Conservation (phyloP, 1,284 basidiomycete genomes). For the Thecaphora thlaspeos region DNA sequence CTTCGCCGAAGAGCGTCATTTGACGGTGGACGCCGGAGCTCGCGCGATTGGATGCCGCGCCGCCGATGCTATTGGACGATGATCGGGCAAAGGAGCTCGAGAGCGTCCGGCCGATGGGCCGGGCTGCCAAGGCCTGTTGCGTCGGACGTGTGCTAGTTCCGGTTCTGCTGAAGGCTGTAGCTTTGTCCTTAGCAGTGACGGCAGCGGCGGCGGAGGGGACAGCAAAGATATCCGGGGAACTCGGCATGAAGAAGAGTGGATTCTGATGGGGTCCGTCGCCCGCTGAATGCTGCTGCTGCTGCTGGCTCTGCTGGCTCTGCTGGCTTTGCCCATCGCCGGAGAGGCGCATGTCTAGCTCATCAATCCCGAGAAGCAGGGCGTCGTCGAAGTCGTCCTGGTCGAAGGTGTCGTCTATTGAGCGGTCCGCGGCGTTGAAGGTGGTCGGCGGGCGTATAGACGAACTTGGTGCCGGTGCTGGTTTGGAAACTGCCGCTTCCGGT, state of each 20-base stretch:
- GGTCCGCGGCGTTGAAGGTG: too few relatives aligned
- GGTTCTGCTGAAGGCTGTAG: too few relatives aligned
- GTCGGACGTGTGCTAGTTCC: not conserved
- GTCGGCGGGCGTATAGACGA: too few relatives aligned
- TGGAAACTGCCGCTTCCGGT: too few relatives aligned
- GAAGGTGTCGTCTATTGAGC: not conserved
- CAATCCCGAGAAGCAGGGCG: conserved; percentile 1
- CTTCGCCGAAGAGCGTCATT: too few relatives aligned
- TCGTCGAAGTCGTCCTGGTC: conserved; percentile 7
- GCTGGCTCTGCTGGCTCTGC: not conserved
- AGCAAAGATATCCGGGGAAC: too few relatives aligned
- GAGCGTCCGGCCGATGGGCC: not conserved
- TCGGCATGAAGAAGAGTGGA: too few relatives aligned
- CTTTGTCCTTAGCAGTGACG: too few relatives aligned
- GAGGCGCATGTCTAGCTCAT: not conserved
- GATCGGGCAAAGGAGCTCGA: not conserved
- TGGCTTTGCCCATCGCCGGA: not conserved
- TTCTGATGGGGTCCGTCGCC: conserved; percentile 1
- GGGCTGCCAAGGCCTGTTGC: too few relatives aligned
- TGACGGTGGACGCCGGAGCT: too few relatives aligned
- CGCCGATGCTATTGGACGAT: not conserved
- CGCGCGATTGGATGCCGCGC: too few relatives aligned
- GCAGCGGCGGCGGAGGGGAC: not conserved
- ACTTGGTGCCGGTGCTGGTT: too few relatives aligned
- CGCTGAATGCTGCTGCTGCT: not conserved